Conservation (phyloP, 805 yeast genomes). For the Candida koratica region DNA sequence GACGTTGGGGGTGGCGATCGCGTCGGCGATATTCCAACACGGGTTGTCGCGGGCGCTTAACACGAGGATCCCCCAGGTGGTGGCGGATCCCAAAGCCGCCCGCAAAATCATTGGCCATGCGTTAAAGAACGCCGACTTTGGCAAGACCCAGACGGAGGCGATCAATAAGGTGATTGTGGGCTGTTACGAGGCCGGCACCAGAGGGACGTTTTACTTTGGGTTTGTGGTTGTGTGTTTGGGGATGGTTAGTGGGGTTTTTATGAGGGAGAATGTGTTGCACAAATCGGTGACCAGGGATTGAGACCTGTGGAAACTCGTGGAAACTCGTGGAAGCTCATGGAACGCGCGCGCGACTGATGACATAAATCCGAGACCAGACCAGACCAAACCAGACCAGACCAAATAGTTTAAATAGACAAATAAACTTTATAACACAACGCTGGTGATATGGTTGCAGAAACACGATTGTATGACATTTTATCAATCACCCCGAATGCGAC, state of each 20-base stretch:
- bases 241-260: conserved; percentile 39
- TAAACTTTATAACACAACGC: background rate
- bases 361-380: too few relatives aligned
- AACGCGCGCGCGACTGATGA: too few relatives aligned
- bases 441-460: conserved; percentile 13
- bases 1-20: conserved; percentile 73
- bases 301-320: conserved; percentile 1
- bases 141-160: conserved; percentile 39
- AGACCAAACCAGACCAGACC: too few relatives aligned
- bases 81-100: conserved; percentile 35
- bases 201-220: conserved; percentile 51
- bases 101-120: conserved; percentile 48
- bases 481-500: conserved; percentile 30
- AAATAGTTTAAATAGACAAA: background rate
- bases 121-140: conserved; percentile 52
- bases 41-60: conserved; percentile 30
- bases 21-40: conserved; percentile 62
- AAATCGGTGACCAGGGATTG: conserved; percentile 44
- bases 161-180: conserved; percentile 18
- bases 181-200: conserved; percentile 52
- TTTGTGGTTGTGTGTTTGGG: conserved; percentile 39
- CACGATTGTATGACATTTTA: conserved; percentile 33
- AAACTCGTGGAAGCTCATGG: too few relatives aligned
- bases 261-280: conserved; percentile 58
- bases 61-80: conserved; percentile 16